phyloP scores from a whole-genome alignment of 108 stramenopile genomes.

The Cyclotella choctawhatcheeana region DNA sequence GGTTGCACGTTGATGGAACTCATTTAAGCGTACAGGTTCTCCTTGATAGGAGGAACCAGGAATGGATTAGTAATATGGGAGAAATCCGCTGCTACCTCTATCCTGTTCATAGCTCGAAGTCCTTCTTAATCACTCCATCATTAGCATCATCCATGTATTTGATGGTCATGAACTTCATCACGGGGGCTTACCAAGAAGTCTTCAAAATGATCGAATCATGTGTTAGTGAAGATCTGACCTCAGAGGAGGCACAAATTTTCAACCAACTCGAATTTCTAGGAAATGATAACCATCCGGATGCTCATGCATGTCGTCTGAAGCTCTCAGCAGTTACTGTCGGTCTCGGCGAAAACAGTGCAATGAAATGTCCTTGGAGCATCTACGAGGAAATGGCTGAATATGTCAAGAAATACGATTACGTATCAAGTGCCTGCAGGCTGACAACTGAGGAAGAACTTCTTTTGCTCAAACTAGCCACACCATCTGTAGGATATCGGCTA shows the following conservation, averaged over 20 bases:
- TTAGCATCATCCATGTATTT: slow-evolving; percentile 97
- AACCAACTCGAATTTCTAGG: slow-evolving; percentile 92
- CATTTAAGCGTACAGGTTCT: slow-evolving; percentile 90
- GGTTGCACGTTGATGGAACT: slow-evolving; percentile 82
- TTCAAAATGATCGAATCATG: slow-evolving; percentile 97
- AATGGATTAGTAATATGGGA: slow-evolving; percentile 97
- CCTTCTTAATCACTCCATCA: slow-evolving; percentile 93
- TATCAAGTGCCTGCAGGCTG: slow-evolving; percentile 90
- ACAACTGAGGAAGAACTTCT: slow-evolving; percentile 91
- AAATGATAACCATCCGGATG: slow-evolving; percentile 96
- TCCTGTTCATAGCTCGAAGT: slow-evolving; percentile 93
- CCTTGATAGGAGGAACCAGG: slow-evolving; percentile 91
- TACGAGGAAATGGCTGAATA: slow-evolving; percentile 91
- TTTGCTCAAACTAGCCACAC: slow-evolving; percentile 81
- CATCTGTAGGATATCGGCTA: slow-evolving; percentile 69
- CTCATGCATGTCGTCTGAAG: slow-evolving; percentile 93
- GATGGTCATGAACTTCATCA: slow-evolving; percentile 96
- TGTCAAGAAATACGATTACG: slow-evolving; percentile 84
- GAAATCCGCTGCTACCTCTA: slow-evolving; percentile 97
- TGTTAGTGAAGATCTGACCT: slow-evolving; percentile 92
- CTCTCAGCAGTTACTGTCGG: slow-evolving; percentile 90
- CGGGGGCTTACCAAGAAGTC: slow-evolving; percentile 94
- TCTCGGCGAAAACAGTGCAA: slow-evolving; percentile 83
- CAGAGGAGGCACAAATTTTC: slow-evolving; percentile 95
- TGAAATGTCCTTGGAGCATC: slow-evolving; percentile 93